phyloP scores from a whole-genome alignment of 1,284 basidiomycete genomes.

The Pulveroboletus sp. region DNA sequence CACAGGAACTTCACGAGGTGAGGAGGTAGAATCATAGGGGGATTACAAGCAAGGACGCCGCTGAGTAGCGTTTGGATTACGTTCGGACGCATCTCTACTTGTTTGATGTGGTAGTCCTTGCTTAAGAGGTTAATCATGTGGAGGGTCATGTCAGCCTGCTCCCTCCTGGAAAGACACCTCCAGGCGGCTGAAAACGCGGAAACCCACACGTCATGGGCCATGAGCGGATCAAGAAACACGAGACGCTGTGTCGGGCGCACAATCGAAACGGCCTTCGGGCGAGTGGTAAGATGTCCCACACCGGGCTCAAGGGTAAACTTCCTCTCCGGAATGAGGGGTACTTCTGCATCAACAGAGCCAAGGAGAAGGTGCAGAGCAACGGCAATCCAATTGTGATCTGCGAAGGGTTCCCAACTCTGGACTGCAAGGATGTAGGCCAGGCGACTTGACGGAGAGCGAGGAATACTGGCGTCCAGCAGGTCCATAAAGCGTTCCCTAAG shows the following conservation, averaged over 20 bases:
- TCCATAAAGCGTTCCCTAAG: constrained; percentile 89
- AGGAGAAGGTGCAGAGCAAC: constrained; percentile 89
- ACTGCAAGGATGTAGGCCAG: constrained; percentile 90
- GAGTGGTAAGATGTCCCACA: constrained; percentile 37
- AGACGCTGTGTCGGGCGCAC: constrained; percentile 81
- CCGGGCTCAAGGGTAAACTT: constrained; percentile 31
- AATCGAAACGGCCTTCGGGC: constrained; percentile 56
- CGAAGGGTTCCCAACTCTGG: constrained; percentile 94
- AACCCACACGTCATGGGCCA: constrained; percentile 88
- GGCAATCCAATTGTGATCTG: constrained; percentile 94
- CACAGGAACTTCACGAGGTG: constrained; percentile 95
- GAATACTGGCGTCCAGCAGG: constrained; percentile 87
- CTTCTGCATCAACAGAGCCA: constrained; percentile 74
- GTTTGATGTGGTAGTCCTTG: constrained; percentile 91
- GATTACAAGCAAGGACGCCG: constrained; percentile 81
- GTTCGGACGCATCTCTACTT: constrained; percentile 91
- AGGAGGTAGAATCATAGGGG: constrained; percentile 87
- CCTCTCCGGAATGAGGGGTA: constrained; percentile 37
- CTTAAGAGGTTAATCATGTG: constrained; percentile 89
- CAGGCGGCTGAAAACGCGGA: constrained; percentile 89
- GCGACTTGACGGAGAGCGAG: constrained; percentile 77
- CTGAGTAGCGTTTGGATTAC: constrained; percentile 90
- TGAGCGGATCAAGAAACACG: constrained; percentile 75
- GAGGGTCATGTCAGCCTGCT: constrained; percentile 87
- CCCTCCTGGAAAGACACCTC: constrained; percentile 80